These are phyloP conservation scores for Xylariaceae sp. DNA, from an alignment of 2,329 filamentous ascomycete genomes.

Conservation along the genomic window DNA sequence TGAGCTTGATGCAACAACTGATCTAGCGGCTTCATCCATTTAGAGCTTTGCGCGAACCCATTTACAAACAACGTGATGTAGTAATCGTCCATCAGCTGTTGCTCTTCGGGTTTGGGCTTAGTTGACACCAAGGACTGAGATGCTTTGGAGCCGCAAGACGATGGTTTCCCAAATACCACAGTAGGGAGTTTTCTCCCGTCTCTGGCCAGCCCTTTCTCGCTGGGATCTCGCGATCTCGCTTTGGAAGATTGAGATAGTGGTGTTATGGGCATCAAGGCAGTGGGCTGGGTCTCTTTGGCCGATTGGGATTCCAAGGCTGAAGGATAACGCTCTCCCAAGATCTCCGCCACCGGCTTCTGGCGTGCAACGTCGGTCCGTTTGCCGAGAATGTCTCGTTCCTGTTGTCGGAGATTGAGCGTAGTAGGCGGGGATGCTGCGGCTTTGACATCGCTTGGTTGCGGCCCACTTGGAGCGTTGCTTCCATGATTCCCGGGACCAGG, in stretches of 20 bases:
- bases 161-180: conserved; percentile 71
- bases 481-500: neutral
- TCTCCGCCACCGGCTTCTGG: conserved; percentile 31
- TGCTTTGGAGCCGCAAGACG: conserved; percentile 44
- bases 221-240: conserved; percentile 29
- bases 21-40: conserved; percentile 59
- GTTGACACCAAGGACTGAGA: conserved; percentile 33
- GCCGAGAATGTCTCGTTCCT: conserved; percentile 3
- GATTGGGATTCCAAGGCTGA: conserved; percentile 6
- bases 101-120: conserved; percentile 36
- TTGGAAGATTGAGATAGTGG: conserved; percentile 28
- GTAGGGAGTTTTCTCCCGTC: conserved; percentile 64
- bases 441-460: neutral
- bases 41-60: conserved; percentile 48
- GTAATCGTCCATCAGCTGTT: conserved; percentile 54
- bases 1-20: conserved; percentile 75
- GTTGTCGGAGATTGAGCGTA: neutral
- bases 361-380: conserved; percentile 23
- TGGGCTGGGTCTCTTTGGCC: conserved; percentile 18
- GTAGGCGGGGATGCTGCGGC: neutral
- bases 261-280: conserved; percentile 22
- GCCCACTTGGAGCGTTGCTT: neutral
- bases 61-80: conserved; percentile 59
- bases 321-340: conserved; percentile 24
- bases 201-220: conserved; percentile 48